phyloP scores from a whole-genome alignment of 257 asterid genomes.

The Solanum pimpinellifolium region DNA sequence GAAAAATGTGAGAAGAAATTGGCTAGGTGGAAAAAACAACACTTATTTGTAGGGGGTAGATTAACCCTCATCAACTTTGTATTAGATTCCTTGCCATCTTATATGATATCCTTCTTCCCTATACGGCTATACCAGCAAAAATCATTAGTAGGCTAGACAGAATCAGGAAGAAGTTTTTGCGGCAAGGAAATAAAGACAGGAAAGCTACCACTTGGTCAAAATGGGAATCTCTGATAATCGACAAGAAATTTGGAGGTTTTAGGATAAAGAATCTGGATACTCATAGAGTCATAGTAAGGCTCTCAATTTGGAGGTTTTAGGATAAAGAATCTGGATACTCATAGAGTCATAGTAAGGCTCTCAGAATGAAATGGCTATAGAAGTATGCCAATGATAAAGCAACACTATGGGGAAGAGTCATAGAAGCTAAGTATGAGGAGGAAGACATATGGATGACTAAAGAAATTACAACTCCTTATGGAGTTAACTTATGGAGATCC shows the following conservation, averaged over 20 bases:
- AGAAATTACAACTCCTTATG: neutral
- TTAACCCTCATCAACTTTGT: neutral
- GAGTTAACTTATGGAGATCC: neutral
- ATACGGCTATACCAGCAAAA: neutral
- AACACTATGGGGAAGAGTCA: neutral
- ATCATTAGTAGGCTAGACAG: neutral
- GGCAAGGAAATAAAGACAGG: neutral
- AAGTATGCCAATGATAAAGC: neutral
- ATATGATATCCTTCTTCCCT: neutral
- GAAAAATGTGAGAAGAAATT: neutral
- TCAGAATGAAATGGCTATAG: no score
- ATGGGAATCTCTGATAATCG: neutral
- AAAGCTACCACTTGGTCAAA: neutral
- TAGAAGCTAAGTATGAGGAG: neutral
- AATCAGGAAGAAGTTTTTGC: neutral
- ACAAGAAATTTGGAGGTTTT: neutral
- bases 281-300: no score
- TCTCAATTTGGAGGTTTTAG: neutral
- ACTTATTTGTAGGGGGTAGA: neutral
- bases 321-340: no score
- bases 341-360: no score
- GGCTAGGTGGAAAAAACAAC: neutral
- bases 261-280: no score
- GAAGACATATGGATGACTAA: neutral
- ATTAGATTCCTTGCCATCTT: neutral